Evolutionary conservation across 345 rosid genomes (phyloP), one percentile per base, ranked within the genome.

Genomic region (Citrus maxima): DNA sequence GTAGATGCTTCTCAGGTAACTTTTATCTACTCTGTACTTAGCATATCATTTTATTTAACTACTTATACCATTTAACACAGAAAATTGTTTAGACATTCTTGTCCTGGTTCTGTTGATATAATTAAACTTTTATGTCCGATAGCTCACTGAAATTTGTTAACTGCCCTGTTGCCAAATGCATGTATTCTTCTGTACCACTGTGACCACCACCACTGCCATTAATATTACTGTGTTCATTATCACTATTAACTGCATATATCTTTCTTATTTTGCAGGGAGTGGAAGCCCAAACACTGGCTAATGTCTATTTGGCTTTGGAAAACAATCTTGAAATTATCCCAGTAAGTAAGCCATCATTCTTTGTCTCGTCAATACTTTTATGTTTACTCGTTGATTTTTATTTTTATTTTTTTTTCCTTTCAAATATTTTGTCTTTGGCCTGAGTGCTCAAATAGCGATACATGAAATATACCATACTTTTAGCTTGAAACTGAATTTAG

Each of bases 1-100:
- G 98, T 96, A 77, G 99, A 96, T 87, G 97, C 99, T 82, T 93
- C 99, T 38, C 99, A 96, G 98, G 99, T 96, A 70, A 61, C n/a
- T 51, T 72, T 74, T 58, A 71, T 78, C 19, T 63, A 58, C 16
- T 58, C 59, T 61, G 34, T 58, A 21, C 2, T 63, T 60, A 49
- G 30, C 59, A 5, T 21, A 8, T 73, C 25, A 62, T 68, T 61
- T 49, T 35, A 63, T 14, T 76, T 78, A 56, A 37, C 59, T 42
- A 19, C 55, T 68, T 66, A 8, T 69, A 4, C 58, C 7, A 30
- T 71, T 70, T 71, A 28, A 46, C 4, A 4, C 2, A 13, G 22
- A 35, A 71, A n/a, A 19, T 58, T 25, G n/a, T 22, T 19, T 30
- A 4, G 27, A 14, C 7, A 61, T 66, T 30, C 72, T 27, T 79